A percentile compares a stretch with the other conserved stretches of the same genome.
These are phyloP conservation scores for Myxozyma udenii DNA, from an alignment of 805 yeast species.

Conservation along the genomic window DNA sequence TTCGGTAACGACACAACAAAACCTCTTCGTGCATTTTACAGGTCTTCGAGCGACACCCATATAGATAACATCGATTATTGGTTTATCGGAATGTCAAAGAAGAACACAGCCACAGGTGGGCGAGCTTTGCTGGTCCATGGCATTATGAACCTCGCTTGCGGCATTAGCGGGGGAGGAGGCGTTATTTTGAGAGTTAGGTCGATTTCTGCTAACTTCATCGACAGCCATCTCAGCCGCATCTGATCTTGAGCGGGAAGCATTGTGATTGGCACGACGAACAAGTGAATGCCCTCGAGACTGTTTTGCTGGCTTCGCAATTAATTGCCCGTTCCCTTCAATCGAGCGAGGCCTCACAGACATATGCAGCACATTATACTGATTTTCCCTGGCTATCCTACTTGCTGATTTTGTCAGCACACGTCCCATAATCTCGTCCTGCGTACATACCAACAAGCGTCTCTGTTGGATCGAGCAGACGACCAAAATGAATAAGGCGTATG, in stretches of 20 bases:
- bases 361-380: slow-evolving; percentile 24
- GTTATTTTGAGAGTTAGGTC: not conserved
- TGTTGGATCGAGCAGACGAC: slow-evolving; percentile 19
- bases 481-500: slow-evolving; percentile 26
- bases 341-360: slow-evolving; percentile 27
- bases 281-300: slow-evolving; percentile 10
- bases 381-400: slow-evolving; percentile 12
- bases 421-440: not conserved
- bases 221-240: not conserved
- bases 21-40: too few relatives aligned
- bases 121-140: too few relatives aligned
- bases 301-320: not conserved
- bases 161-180: not conserved
- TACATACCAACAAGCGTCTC: slow-evolving; percentile 12
- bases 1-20: too few relatives aligned
- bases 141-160: too few relatives aligned
- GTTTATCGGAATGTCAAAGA: too few relatives aligned
- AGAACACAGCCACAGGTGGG: too few relatives aligned
- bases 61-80: too few relatives aligned
- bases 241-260: not conserved
- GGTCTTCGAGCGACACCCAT: too few relatives aligned
- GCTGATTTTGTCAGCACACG: slow-evolving; percentile 5
- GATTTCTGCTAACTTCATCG: not conserved
- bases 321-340: slow-evolving; percentile 3
- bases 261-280: slow-evolving; percentile 13